phyloP scores from a whole-genome alignment of 192 early-diverging fungal species.

The Paraglomus brasilianum region DNA sequence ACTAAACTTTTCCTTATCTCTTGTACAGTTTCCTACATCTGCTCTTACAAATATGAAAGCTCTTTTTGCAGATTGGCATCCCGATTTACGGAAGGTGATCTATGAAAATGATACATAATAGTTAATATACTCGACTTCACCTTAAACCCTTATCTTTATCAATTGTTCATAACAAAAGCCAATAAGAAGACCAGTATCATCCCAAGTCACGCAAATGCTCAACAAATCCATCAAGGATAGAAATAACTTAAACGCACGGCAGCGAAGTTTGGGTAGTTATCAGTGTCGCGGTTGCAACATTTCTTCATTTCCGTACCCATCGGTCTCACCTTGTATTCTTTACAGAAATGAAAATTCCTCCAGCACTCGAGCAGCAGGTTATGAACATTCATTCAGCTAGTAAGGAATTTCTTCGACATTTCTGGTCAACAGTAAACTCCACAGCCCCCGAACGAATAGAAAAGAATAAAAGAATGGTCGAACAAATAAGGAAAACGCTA shows the following conservation, averaged over 20 bases:
- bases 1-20: background rate
- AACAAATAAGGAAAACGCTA: constrained; percentile 38
- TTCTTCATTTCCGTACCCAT: background rate
- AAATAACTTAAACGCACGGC: background rate
- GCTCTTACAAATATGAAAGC: background rate
- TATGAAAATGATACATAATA: background rate
- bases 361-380: constrained; percentile 43
- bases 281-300: background rate
- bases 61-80: constrained; percentile 35
- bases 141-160: background rate
- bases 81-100: constrained; percentile 36
- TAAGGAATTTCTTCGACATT: constrained; percentile 57
- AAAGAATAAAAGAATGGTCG: constrained; percentile 52
- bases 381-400: constrained; percentile 48
- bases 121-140: background rate
- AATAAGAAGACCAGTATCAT: constrained; percentile 27
- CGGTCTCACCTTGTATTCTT: background rate
- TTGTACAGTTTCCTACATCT: background rate
- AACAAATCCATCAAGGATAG: constrained; percentile 24
- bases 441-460: constrained; percentile 43
- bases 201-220: constrained; percentile 27
- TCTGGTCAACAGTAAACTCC: constrained; percentile 44
- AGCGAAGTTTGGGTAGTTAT: background rate
- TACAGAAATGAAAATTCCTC: constrained; percentile 39
- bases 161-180: constrained; percentile 20